Evolutionary conservation across 2,329 filamentous ascomycete species (phyloP).

Genomic region (Neopestalotiopsis clavispora): DNA sequence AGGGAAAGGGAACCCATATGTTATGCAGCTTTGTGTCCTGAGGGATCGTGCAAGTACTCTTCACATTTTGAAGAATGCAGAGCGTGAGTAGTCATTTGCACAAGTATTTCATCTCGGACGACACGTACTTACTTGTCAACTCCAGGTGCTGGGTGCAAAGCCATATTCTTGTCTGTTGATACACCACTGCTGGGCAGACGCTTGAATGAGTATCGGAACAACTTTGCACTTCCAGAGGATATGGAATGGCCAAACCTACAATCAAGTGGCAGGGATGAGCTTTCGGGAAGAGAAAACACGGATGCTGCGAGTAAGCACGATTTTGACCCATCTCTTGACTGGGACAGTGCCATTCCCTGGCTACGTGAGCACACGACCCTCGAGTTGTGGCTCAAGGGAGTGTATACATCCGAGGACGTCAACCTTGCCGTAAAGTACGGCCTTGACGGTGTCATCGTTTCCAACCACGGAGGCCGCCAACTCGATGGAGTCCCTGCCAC

Average conservation of each 20-base stretch:
- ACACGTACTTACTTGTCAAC: background rate
- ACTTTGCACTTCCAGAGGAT: constrained; percentile 51
- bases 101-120: background rate
- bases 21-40: constrained; percentile 59
- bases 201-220: constrained; percentile 58
- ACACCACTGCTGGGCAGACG: constrained; percentile 57
- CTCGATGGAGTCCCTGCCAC: constrained; percentile 50
- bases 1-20: constrained; percentile 45
- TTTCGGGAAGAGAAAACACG: background rate
- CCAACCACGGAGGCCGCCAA: constrained; percentile 54
- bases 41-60: constrained; percentile 49
- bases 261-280: background rate
- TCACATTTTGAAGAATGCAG: constrained; percentile 45
- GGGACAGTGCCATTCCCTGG: constrained; percentile 55
- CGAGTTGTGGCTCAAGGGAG: constrained; percentile 52
- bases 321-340: constrained; percentile 28
- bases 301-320: background rate
- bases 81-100: constrained; percentile 37
- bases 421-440: constrained; percentile 39
- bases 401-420: constrained; percentile 42
- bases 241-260: constrained; percentile 48
- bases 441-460: constrained; percentile 41
- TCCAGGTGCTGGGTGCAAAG: constrained; percentile 54
- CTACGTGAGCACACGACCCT: constrained; percentile 50
- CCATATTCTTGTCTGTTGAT: constrained; percentile 60